phyloP scores from a whole-genome alignment of 495 filamentous ascomycete species.

The Terfezia boudieri region DNA sequence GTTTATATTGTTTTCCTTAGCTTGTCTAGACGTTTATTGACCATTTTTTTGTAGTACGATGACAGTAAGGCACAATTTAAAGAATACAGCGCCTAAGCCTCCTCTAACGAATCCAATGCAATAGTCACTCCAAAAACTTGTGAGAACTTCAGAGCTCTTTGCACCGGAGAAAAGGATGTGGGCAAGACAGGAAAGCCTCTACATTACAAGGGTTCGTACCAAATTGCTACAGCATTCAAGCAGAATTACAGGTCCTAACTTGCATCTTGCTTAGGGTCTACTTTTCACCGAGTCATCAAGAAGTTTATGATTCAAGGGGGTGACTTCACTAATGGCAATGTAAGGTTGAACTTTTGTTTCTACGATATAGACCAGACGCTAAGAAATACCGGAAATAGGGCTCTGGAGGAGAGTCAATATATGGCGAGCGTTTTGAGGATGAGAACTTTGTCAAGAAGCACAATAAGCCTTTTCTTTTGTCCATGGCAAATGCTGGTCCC shows the following conservation, averaged over 20 bases:
- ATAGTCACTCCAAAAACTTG: slow-evolving; percentile 79
- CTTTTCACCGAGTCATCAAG: slow-evolving; percentile 94
- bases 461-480: slow-evolving; percentile 79
- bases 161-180: slow-evolving; percentile 72
- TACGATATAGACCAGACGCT: neutral
- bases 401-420: slow-evolving; percentile 93
- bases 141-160: slow-evolving; percentile 88
- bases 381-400: slow-evolving; percentile 23
- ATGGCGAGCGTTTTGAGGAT: slow-evolving; percentile 92
- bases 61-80: slow-evolving; percentile 30
- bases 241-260: neutral
- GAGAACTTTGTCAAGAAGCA: slow-evolving; percentile 92
- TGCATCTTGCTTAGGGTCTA: slow-evolving; percentile 26
- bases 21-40: slow-evolving; percentile 1
- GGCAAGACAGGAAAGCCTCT: slow-evolving; percentile 70
- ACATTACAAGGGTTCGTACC: slow-evolving; percentile 45
- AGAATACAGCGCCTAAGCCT: no score
- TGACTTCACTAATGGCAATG: slow-evolving; percentile 88
- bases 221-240: neutral
- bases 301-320: slow-evolving; percentile 98
- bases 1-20: slow-evolving; percentile 11
- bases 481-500: slow-evolving; percentile 94
- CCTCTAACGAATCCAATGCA: neutral
- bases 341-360: slow-evolving; percentile 20
- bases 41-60: slow-evolving; percentile 35